A percentile compares a stretch with the other conserved stretches of the same genome.
Evolutionary conservation across 2,329 filamentous ascomycete species (phyloP).

Genomic region (Ascochyta viciae-villosae): DNA sequence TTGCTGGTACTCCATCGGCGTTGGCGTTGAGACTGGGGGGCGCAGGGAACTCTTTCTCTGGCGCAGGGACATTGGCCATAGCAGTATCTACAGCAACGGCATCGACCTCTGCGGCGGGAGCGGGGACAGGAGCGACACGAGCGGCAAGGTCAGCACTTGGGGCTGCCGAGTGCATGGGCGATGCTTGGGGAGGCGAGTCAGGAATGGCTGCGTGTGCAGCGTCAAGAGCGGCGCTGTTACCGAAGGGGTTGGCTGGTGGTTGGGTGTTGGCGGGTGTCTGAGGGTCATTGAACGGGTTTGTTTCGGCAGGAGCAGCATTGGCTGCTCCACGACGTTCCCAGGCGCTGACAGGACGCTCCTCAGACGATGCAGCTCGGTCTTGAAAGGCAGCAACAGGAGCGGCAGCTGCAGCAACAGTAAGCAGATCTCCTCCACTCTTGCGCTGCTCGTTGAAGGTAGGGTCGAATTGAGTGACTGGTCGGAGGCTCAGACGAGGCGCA

Average conservation of each 20-base stretch:
- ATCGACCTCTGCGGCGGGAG: slow-evolving; percentile 41
- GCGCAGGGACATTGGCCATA: slow-evolving; percentile 38
- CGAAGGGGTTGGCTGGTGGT: slow-evolving; percentile 63
- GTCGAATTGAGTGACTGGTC: slow-evolving; percentile 83
- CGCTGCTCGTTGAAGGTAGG: slow-evolving; percentile 65
- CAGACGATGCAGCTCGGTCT: slow-evolving; percentile 22
- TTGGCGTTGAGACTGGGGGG: slow-evolving; percentile 61
- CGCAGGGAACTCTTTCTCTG: slow-evolving; percentile 22
- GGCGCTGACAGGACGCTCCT: slow-evolving; percentile 36
- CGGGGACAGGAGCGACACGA: slow-evolving; percentile 32
- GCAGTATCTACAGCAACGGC: slow-evolving; percentile 47
- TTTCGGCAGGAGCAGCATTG: slow-evolving; percentile 50
- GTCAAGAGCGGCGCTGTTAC: slow-evolving; percentile 48
- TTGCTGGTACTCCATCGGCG: slow-evolving; percentile 52
- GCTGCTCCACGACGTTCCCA: slow-evolving; percentile 51
- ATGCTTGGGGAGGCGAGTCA: slow-evolving; percentile 33
- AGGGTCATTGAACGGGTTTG: slow-evolving; percentile 73
- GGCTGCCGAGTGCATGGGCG: slow-evolving; percentile 32
- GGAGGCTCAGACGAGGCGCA: slow-evolving; percentile 83
- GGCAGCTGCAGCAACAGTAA: slow-evolving; percentile 42
- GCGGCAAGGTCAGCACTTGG: slow-evolving; percentile 40
- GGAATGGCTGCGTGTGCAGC: slow-evolving; percentile 38
- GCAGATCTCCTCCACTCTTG: slow-evolving; percentile 49
- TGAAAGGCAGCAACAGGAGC: slow-evolving; percentile 27
- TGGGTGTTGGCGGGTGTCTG: slow-evolving; percentile 48